phyloP scores from a whole-genome alignment of 148 eudicot species.

The Fagopyrum tataricum region DNA sequence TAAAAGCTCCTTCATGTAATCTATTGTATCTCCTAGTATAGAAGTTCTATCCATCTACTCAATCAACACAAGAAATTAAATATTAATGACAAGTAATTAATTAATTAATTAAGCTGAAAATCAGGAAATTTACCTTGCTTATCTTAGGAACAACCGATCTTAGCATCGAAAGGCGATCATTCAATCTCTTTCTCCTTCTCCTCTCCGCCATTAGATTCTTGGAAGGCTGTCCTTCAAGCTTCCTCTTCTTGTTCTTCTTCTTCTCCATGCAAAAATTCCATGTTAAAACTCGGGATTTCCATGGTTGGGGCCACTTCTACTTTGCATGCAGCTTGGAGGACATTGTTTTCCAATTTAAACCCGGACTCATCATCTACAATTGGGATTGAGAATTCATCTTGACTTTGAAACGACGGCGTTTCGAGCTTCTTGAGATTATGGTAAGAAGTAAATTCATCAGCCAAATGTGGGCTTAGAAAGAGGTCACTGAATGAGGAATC shows the following conservation, averaged over 20 bases:
- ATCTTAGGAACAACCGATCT: conserved; percentile 18
- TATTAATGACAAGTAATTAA: not conserved
- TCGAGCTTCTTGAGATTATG: not conserved
- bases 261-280: not conserved
- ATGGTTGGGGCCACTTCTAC: conserved; percentile 13
- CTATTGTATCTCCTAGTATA: conserved; percentile 72
- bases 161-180: conserved; percentile 17
- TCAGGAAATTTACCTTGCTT: conserved; percentile 10
- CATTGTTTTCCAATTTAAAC: not conserved
- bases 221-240: conserved; percentile 15
- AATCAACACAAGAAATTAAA: not conserved
- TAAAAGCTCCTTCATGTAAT: conserved; percentile 64
- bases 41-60: conserved; percentile 74
- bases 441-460: not conserved
- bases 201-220: conserved; percentile 18
- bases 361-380: not conserved
- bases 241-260: conserved; percentile 8
- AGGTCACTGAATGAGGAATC: conserved; percentile 13
- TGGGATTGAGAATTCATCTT: conserved; percentile 14
- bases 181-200: conserved; percentile 17
- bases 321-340: conserved; percentile 22
- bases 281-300: not conserved
- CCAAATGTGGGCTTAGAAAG: not conserved
- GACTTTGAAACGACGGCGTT: not conserved
- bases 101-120: not conserved